Percentiles rank a stretch among this genome's conserved stretches.
Evolutionary conservation across 257 asterid genomes (phyloP).

Genomic region (Solanum pinnatisectum): DNA sequence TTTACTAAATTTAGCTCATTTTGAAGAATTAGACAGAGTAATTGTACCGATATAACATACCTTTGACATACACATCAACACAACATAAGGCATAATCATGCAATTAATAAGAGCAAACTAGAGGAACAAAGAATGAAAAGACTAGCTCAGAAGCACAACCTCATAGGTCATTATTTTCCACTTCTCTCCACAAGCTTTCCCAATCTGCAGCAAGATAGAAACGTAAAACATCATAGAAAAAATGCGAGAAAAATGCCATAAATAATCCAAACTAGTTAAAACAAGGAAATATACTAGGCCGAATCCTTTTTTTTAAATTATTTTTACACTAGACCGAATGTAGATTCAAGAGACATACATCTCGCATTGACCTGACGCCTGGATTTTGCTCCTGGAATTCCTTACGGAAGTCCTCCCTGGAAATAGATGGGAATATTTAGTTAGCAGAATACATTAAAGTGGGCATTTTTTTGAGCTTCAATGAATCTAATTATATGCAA

Average conservation of each 20-base stretch:
- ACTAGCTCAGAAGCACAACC: slow-evolving; percentile 25
- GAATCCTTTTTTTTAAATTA: background rate
- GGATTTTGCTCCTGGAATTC: slow-evolving; percentile 79
- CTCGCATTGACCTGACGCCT: slow-evolving; percentile 81
- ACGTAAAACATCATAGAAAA: background rate
- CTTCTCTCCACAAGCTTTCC: slow-evolving; percentile 96
- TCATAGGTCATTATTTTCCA: slow-evolving; percentile 92
- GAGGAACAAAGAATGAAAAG: background rate
- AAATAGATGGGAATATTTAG: background rate
- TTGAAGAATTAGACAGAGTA: background rate
- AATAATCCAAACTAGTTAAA: background rate
- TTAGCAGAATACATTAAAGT: background rate
- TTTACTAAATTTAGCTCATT: background rate
- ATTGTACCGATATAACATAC: background rate
- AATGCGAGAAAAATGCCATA: background rate
- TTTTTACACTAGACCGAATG: background rate
- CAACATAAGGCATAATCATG: background rate
- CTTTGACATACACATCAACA: background rate
- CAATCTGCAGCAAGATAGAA: slow-evolving; percentile 44
- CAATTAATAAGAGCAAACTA: background rate
- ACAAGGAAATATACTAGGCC: background rate
- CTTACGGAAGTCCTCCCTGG: slow-evolving; percentile 95
- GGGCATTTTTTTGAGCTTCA: background rate
- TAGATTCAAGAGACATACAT: slow-evolving; percentile 28
- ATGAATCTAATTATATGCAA: background rate